Evolutionary conservation across 1,284 basidiomycete genomes (phyloP).

Genomic region (Salmacisia buchloeana): DNA sequence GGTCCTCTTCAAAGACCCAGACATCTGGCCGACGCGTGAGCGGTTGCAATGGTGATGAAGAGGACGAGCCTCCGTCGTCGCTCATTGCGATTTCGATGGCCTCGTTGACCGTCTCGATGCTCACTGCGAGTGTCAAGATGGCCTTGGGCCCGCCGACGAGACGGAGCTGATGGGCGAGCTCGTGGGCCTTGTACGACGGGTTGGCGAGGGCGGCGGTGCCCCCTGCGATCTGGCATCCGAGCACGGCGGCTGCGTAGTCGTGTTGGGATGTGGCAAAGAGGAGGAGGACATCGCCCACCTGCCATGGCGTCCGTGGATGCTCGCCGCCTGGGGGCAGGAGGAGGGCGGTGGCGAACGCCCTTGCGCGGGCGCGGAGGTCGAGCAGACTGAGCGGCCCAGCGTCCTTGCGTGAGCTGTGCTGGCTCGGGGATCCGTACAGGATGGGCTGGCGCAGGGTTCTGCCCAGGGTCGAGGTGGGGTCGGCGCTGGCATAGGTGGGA

Average conservation of each 20-base stretch:
- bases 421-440: slow-evolving; percentile 28
- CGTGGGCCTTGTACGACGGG: slow-evolving; percentile 42
- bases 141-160: slow-evolving; percentile 7
- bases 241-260: slow-evolving; percentile 37
- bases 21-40: too few species aligned
- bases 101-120: slow-evolving; percentile 20
- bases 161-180: slow-evolving; percentile 39
- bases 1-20: slow-evolving; percentile 37
- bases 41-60: slow-evolving; percentile 16
- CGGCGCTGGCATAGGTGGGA: slow-evolving; percentile 20
- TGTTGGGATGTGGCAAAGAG: slow-evolving; percentile 42
- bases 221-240: slow-evolving; percentile 42
- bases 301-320: slow-evolving; percentile 25
- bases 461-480: slow-evolving; percentile 3
- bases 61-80: slow-evolving; percentile 13
- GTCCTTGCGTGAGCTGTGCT: slow-evolving; percentile 19
- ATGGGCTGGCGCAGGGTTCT: slow-evolving; percentile 14
- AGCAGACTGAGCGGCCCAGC: slow-evolving; percentile 28
- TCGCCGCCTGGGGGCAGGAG: slow-evolving; percentile 21
- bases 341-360: slow-evolving; percentile 30
- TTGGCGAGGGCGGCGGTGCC: slow-evolving; percentile 42
- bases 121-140: slow-evolving; percentile 27
- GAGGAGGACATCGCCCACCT: slow-evolving; percentile 34
- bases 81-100: slow-evolving; percentile 20
- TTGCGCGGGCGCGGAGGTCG: slow-evolving; percentile 30